phyloP scores from a whole-genome alignment of 139 green algal species.

The Coelastrella sp. region DNA sequence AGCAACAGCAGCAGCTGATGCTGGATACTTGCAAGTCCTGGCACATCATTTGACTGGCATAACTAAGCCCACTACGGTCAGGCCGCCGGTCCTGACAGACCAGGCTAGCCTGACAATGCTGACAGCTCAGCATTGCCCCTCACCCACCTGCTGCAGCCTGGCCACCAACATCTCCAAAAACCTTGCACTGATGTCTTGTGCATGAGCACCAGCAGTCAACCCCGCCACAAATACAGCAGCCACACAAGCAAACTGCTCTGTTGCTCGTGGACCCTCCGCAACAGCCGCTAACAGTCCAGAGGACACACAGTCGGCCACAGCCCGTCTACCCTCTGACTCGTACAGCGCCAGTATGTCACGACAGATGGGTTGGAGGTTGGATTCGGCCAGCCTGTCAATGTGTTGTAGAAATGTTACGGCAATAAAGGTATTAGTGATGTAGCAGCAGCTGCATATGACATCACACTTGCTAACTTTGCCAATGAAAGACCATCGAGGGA shows the following conservation, averaged over 20 bases:
- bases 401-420: neutral
- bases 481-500: too few relatives aligned
- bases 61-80: neutral
- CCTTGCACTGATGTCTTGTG: slow-evolving; percentile 66
- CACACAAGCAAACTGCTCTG: slow-evolving; percentile 80
- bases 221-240: slow-evolving; percentile 74
- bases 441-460: too few relatives aligned
- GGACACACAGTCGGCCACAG: slow-evolving; percentile 66
- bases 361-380: slow-evolving; percentile 75
- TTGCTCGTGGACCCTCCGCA: slow-evolving; percentile 77
- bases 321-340: slow-evolving; percentile 58
- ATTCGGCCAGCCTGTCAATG: slow-evolving; percentile 66
- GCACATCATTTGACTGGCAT: neutral
- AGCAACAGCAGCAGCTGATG: neutral
- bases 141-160: slow-evolving; percentile 52
- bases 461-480: too few relatives aligned
- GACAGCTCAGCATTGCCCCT: too few relatives aligned
- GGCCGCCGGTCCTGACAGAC: neutral
- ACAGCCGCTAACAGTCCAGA: slow-evolving; percentile 67
- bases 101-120: too few relatives aligned
- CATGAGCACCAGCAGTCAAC: slow-evolving; percentile 60
- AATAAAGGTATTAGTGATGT: neutral
- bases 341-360: slow-evolving; percentile 72
- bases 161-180: slow-evolving; percentile 65
- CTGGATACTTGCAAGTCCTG: neutral